These are phyloP conservation scores for Tricholoma flavovirens DNA, from an alignment of 768 basidiomycete species.

Conservation along the genomic window DNA sequence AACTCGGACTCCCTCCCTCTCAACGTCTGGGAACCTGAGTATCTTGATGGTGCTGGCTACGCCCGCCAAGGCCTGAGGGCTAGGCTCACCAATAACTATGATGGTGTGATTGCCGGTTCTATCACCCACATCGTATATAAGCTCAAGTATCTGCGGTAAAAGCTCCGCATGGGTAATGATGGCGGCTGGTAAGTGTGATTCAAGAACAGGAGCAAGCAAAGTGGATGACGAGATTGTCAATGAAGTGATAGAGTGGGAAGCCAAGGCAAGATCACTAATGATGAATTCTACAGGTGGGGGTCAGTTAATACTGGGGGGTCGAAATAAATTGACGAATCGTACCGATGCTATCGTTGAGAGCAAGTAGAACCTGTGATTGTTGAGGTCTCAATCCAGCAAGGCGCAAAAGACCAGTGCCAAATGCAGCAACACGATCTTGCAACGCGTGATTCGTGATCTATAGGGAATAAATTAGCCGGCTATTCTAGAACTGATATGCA, in stretches of 20 bases:
- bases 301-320: background rate
- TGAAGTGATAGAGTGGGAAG: constrained; percentile 61
- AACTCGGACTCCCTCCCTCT: constrained; percentile 54
- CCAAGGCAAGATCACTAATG: constrained; percentile 74
- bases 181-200: constrained; percentile 61
- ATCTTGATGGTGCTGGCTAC: constrained; percentile 51
- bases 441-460: constrained; percentile 74
- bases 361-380: constrained; percentile 64
- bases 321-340: constrained; percentile 12
- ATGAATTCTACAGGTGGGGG: constrained; percentile 53
- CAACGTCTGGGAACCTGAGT: constrained; percentile 63
- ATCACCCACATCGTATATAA: constrained; percentile 57
- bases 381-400: constrained; percentile 48
- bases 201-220: constrained; percentile 60
- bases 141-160: constrained; percentile 64
- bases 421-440: constrained; percentile 61
- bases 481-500: background rate
- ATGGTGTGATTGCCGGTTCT: constrained; percentile 45
- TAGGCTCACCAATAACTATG: constrained; percentile 67
- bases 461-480: constrained; percentile 3
- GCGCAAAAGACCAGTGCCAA: constrained; percentile 68
- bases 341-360: constrained; percentile 80
- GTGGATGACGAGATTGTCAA: constrained; percentile 56
- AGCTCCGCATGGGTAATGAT: constrained; percentile 68
- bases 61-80: constrained; percentile 37